Conservation (phyloP, 2,329 filamentous ascomycete genomes). For the Fusarium citri region DNA sequence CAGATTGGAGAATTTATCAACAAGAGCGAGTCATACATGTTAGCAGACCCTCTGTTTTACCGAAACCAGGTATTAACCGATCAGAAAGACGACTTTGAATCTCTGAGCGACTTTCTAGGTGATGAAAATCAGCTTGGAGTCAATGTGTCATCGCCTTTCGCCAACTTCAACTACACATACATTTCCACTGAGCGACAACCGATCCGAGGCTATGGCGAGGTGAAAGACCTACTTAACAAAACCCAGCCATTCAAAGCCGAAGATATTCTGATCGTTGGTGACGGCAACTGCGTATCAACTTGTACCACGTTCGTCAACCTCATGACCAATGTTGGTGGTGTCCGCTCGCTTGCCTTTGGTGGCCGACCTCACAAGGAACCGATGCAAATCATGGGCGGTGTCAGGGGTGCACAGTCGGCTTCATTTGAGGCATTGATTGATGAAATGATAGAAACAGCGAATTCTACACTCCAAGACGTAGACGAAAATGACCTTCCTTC, state of each 20-base stretch:
- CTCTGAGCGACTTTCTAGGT: not conserved
- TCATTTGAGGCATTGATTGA: not conserved
- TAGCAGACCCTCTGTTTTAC: not conserved
- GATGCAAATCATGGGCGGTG: slow-evolving; percentile 32
- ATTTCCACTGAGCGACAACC: not conserved
- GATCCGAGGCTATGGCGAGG: slow-evolving; percentile 1
- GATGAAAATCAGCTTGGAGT: not conserved
- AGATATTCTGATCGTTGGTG: slow-evolving; percentile 24
- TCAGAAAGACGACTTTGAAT: not conserved
- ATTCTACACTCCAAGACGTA: not conserved
- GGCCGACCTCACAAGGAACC: slow-evolving; percentile 9
- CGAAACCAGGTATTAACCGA: not conserved
- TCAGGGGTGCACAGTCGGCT: slow-evolving; percentile 1
- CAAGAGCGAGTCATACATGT: not conserved
- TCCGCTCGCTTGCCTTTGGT: slow-evolving; percentile 20
- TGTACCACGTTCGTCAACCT: slow-evolving; percentile 23
- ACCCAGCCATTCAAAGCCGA: slow-evolving; percentile 11
- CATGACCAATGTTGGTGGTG: slow-evolving; percentile 7
- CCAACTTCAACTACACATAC: not conserved
- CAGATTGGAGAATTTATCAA: not conserved
- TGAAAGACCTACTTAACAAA: not conserved
- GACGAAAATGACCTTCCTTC: too few species aligned
- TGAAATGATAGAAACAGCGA: not conserved
- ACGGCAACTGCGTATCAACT: slow-evolving; percentile 13
- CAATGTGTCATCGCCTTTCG: not conserved